Evolutionary conservation across 2,329 filamentous ascomycete species (phyloP).

Genomic region (Botryosphaeria dothidea): DNA sequence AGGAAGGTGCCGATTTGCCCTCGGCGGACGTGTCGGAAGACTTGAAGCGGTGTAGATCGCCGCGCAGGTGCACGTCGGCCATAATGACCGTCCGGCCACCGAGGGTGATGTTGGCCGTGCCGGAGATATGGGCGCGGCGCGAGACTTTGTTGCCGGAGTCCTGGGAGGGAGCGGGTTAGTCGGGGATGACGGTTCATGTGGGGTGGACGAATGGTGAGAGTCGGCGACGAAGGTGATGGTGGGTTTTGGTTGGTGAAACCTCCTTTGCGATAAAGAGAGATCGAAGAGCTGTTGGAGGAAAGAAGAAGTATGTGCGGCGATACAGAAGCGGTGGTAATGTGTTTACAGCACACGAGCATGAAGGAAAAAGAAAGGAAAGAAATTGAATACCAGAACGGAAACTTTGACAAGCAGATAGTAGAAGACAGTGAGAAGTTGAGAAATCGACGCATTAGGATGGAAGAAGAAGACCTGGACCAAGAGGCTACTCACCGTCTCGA

Average conservation of each 20-base stretch:
- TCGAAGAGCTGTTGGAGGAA: too few relatives aligned
- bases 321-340: too few relatives aligned
- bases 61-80: slow-evolving; percentile 89
- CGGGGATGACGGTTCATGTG: too few relatives aligned
- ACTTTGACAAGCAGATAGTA: background rate
- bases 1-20: slow-evolving; percentile 31
- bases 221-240: too few relatives aligned
- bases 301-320: too few relatives aligned
- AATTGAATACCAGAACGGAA: too few relatives aligned
- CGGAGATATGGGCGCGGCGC: slow-evolving; percentile 85
- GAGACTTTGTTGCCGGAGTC: slow-evolving; percentile 99
- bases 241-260: too few relatives aligned
- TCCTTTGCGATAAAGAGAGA: too few relatives aligned
- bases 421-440: background rate
- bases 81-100: slow-evolving; percentile 94
- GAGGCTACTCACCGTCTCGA: slow-evolving; percentile 74
- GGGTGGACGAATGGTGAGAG: background rate
- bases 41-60: slow-evolving; percentile 68
- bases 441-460: background rate
- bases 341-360: too few relatives aligned
- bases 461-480: background rate
- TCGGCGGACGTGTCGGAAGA: slow-evolving; percentile 30
- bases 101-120: slow-evolving; percentile 96
- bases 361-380: too few relatives aligned
- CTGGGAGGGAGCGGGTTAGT: slow-evolving; percentile 46